Conservation (phyloP, 352 stramenopile species). For the Phytophthora parvispora region DNA sequence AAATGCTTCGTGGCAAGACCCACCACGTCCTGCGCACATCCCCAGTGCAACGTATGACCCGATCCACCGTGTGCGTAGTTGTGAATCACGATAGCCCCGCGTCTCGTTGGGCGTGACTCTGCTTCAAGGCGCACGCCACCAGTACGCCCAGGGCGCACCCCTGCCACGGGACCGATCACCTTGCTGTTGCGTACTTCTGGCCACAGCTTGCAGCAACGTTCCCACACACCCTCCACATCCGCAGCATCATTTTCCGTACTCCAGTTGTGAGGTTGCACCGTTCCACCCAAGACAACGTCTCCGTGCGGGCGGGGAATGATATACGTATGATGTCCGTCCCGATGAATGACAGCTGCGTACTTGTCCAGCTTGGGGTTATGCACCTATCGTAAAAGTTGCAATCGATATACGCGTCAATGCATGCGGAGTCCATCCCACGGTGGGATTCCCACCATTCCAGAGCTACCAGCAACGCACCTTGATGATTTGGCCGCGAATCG, state of each 20-base stretch:
- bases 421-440: background rate
- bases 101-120: conserved; percentile 37
- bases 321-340: conserved; percentile 67
- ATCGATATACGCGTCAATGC: background rate
- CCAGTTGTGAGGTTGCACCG: conserved; percentile 73
- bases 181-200: conserved; percentile 55
- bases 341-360: conserved; percentile 58
- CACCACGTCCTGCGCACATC: conserved; percentile 67
- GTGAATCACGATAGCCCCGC: conserved; percentile 67
- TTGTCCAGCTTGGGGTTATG: conserved; percentile 62
- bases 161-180: conserved; percentile 49
- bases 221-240: conserved; percentile 61
- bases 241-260: conserved; percentile 41
- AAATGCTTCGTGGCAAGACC: conserved; percentile 37
- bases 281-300: conserved; percentile 75
- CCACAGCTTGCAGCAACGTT: conserved; percentile 52
- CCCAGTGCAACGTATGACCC: conserved; percentile 79
- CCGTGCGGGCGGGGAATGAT: conserved; percentile 69
- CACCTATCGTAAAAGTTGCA: conserved; percentile 30
- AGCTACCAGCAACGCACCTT: conserved; percentile 31
- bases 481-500: conserved; percentile 73
- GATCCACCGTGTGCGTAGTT: conserved; percentile 79
- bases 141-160: conserved; percentile 51
- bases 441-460: too few relatives aligned
- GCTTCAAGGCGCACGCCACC: conserved; percentile 59